These are phyloP conservation scores for Globisporangium acanthophoron DNA, from an alignment of 352 stramenopile species.

Conservation along the genomic window DNA sequence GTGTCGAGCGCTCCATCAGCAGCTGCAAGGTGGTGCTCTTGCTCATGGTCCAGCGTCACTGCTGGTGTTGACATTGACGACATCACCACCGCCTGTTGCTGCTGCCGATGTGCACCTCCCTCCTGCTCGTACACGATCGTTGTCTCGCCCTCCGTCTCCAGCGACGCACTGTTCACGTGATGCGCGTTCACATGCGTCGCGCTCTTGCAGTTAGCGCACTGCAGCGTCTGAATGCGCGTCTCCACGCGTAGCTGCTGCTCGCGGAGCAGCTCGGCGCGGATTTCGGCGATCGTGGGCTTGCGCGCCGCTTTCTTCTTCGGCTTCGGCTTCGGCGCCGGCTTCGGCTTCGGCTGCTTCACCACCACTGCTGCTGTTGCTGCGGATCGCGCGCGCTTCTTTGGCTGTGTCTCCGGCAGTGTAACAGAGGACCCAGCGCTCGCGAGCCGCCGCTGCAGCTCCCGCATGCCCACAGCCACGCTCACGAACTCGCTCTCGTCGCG, in stretches of 20 bases:
- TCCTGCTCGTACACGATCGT: too few species aligned
- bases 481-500: slow-evolving; percentile 65
- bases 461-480: slow-evolving; percentile 65
- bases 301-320: slow-evolving; percentile 6
- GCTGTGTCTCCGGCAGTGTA: neutral
- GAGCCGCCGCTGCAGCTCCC: slow-evolving; percentile 59
- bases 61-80: neutral
- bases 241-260: slow-evolving; percentile 53
- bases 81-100: too few species aligned
- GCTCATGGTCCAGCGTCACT: too few species aligned
- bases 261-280: slow-evolving; percentile 33
- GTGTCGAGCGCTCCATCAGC: neutral
- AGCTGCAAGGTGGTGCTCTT: neutral
- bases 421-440: slow-evolving; percentile 3
- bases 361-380: neutral
- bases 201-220: slow-evolving; percentile 13
- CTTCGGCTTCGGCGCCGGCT: neutral
- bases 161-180: neutral
- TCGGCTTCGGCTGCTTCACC: neutral
- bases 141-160: too few species aligned
- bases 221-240: slow-evolving; percentile 40
- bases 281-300: slow-evolving; percentile 31
- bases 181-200: neutral
- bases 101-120: neutral
- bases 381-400: slow-evolving; percentile 8